Conservation (phyloP, 345 rosid genomes). For the Turritis glabra region DNA sequence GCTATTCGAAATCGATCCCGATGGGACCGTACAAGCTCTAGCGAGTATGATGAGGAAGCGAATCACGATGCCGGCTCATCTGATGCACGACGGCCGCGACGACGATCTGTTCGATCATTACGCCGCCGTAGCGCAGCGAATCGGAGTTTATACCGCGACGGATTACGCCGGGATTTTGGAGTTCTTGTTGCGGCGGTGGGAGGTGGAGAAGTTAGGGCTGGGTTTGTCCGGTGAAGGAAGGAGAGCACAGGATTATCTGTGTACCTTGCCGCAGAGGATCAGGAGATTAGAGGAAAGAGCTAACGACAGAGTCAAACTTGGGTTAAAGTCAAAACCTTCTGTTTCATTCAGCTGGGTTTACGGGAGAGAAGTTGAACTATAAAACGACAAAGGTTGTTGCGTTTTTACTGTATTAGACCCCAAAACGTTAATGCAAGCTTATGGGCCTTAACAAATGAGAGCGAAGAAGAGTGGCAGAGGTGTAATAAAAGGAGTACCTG, state of each 20-base stretch:
- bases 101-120: slow-evolving; percentile 47
- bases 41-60: slow-evolving; percentile 59
- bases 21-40: slow-evolving; percentile 44
- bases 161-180: slow-evolving; percentile 55
- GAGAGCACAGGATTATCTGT: slow-evolving; percentile 47
- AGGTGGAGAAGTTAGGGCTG: slow-evolving; percentile 40
- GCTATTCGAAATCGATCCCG: slow-evolving; percentile 52
- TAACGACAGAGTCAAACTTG: slow-evolving; percentile 21
- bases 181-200: slow-evolving; percentile 50
- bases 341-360: slow-evolving; percentile 24
- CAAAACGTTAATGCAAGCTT: no score
- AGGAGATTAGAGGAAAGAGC: slow-evolving; percentile 34
- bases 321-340: slow-evolving; percentile 1
- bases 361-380: slow-evolving; percentile 21
- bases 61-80: slow-evolving; percentile 55
- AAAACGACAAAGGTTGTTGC: neutral
- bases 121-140: slow-evolving; percentile 47
- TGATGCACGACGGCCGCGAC: slow-evolving; percentile 53
- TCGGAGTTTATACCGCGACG: slow-evolving; percentile 53
- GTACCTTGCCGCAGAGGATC: slow-evolving; percentile 42
- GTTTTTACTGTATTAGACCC: neutral
- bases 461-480: no score
- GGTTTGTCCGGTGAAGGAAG: slow-evolving; percentile 48
- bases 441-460: neutral
- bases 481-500: no score